Base-by-base conservation (phyloP, 352 stramenopile genomes). In the Pythium sukuiense region DNA sequence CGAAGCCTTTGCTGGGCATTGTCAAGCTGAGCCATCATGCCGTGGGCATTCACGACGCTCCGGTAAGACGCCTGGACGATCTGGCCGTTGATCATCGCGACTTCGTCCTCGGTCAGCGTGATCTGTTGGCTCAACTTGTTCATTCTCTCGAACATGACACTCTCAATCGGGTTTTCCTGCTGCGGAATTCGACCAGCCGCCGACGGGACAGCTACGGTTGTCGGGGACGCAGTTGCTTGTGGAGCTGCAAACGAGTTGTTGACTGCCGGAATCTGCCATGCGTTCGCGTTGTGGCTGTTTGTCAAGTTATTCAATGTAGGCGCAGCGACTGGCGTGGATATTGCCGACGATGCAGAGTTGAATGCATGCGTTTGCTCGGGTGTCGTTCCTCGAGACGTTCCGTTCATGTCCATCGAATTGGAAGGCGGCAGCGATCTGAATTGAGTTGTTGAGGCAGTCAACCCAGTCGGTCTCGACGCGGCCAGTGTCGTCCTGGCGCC, bases 111-210 rank as follows among this genome's bases (percentile, higher is more conserved):
- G 55, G 85, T 53, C 2, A 73, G 68, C 11, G 70, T 53, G 2
- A 90, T 80, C 6, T 57, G 71, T 26, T 73, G 43, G 66, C 83
- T 87, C 39, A 80, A 37, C 29, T 79, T 57, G 33, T 89, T 61
- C 48, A 90, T 80, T 6, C 73, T 74, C 14, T 88, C 76, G 45
- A 80, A 77, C n/a, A 91, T 63, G 4, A 77, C 76, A 30, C 87
- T 79, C 59, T 85, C 65, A 18, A 90, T 67, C 11, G 76, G 80
- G 35, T 90, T 89, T 33, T 59, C 35, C 54, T 76, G 65, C 9
- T 29, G 27, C 29, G 43, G 56, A 13, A 43, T 14, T 3, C 13
- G 12, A 12, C 43, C 27, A 4, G 52, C 8, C 27, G 45, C 35
- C 26, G 53, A 26, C 45, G 57, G 55, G 48, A 35, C 35, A 24